phyloP scores from a whole-genome alignment of 139 green algal genomes.

The Volvox reticuliferus region DNA sequence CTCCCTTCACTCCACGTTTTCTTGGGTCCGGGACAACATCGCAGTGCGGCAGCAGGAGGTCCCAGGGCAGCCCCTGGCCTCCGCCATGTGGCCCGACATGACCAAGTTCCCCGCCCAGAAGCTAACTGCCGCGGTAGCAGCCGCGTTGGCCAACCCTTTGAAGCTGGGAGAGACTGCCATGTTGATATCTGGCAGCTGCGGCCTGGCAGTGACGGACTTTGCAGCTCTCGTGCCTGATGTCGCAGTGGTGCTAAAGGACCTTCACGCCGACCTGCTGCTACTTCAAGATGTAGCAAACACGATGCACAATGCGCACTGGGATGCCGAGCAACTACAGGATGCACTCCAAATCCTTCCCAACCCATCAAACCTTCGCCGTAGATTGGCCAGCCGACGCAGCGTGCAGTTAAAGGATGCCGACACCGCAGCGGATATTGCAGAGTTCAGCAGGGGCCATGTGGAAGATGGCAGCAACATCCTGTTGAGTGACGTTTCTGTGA shows the following conservation, averaged over 20 bases:
- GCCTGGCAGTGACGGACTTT: neutral
- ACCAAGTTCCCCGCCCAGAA: neutral
- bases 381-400: no score
- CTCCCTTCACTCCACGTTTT: neutral
- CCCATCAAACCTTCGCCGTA: no score
- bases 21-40: slow-evolving; percentile 30
- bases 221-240: neutral
- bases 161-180: neutral
- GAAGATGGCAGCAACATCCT: no score
- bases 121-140: neutral
- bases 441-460: no score
- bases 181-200: neutral
- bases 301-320: neutral
- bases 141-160: neutral
- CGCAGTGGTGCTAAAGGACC: neutral
- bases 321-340: no score
- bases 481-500: no score
- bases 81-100: neutral
- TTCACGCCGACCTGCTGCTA: neutral
- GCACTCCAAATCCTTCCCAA: no score
- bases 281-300: neutral
- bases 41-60: neutral
- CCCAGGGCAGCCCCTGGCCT: neutral
- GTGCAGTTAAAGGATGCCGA: no score
- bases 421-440: no score